These are phyloP conservation scores for Aspergillus panamensis DNA, from an alignment of 495 filamentous ascomycete species.

Conservation along the genomic window DNA sequence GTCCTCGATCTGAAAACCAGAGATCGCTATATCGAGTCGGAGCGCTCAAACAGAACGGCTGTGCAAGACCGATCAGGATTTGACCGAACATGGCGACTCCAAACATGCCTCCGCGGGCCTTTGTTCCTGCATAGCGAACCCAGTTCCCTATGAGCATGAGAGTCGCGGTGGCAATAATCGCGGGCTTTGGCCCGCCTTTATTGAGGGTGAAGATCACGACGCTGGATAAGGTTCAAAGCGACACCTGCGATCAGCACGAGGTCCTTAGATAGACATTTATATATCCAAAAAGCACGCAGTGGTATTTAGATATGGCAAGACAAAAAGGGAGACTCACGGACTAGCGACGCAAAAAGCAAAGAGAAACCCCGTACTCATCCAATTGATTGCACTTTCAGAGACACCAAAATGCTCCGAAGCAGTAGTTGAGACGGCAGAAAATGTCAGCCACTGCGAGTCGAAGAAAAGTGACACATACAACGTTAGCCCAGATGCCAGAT, in stretches of 20 bases:
- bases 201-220: constrained; percentile 75
- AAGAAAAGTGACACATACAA: neutral
- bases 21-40: constrained; percentile 89
- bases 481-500: constrained; percentile 11
- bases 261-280: neutral
- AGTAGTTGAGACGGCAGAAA: constrained; percentile 76
- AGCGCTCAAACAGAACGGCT: constrained; percentile 88
- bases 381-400: constrained; percentile 78
- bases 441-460: constrained; percentile 76
- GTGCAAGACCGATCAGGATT: constrained; percentile 81
- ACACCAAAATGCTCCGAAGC: constrained; percentile 73
- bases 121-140: constrained; percentile 83
- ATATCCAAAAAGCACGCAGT: neutral
- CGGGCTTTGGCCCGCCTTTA: constrained; percentile 69
- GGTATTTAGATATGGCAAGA: neutral
- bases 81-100: constrained; percentile 91
- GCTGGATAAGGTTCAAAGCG: constrained; percentile 27
- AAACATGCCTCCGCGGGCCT: constrained; percentile 58
- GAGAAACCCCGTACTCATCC: constrained; percentile 82
- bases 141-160: constrained; percentile 83
- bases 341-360: constrained; percentile 75
- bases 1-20: constrained; percentile 85
- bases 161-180: constrained; percentile 68
- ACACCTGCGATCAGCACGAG: neutral
- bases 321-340: constrained; percentile 50